Percentiles rank a stretch among this genome's conserved stretches.
phyloP scores from a whole-genome alignment of 371 early-diverging fungal species.

The Conidiobolus incongruus region DNA sequence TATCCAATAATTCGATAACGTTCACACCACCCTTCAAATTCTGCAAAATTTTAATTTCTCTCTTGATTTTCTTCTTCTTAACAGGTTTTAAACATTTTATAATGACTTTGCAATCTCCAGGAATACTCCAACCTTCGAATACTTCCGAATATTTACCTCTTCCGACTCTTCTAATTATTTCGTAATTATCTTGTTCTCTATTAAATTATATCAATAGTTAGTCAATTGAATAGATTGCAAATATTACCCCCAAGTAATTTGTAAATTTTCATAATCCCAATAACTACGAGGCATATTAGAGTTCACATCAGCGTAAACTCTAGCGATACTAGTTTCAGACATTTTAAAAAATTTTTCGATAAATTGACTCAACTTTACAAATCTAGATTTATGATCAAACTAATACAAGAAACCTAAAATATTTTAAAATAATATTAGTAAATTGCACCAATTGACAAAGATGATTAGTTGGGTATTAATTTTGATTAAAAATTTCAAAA shows the following conservation, averaged over 20 bases:
- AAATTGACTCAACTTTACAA: too few species aligned
- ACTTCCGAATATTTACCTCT: constrained; percentile 99
- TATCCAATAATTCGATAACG: constrained; percentile 80
- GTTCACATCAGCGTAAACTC: constrained; percentile 81
- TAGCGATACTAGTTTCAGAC: constrained; percentile 28
- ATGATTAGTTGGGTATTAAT: too few species aligned
- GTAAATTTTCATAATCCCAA: constrained; percentile 91
- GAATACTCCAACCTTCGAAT: constrained; percentile 87
- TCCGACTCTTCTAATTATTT: constrained; percentile 90
- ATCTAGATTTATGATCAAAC: too few species aligned
- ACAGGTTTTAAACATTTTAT: constrained; percentile 99
- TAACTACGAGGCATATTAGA: constrained; percentile 56
- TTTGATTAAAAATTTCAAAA: too few species aligned
- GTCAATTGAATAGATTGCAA: not conserved
- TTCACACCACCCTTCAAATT: constrained; percentile 87
- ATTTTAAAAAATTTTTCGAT: not conserved
- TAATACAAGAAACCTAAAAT: too few species aligned
- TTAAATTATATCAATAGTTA: not conserved
- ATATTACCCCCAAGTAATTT: constrained; percentile 59
- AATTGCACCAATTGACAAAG: too few species aligned
- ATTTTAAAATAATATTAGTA: too few species aligned
- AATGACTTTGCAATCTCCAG: constrained; percentile 57
- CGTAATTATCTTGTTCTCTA: constrained; percentile 86
- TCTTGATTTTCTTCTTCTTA: constrained; percentile 97
- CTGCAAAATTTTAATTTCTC: constrained; percentile 97